Evolutionary conservation across 78 protist species (phyloP), one percentile per base, ranked within the genome.

Genomic region (Corallochytrium limacisporum): DNA sequence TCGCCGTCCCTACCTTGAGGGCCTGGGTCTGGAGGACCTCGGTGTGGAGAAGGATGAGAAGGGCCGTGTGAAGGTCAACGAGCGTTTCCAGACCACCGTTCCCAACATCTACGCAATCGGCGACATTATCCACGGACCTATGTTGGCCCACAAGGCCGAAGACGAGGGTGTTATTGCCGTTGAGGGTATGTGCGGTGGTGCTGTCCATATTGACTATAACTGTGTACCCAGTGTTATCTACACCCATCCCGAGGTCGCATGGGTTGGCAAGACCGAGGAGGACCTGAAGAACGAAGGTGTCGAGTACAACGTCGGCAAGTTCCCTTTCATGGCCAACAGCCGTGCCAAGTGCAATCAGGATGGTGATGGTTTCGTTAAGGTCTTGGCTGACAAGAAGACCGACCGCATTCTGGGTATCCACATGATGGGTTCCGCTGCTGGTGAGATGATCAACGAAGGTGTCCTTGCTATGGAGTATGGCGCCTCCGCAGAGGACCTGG

Each of bases 91-190:
- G 62, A 62, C 69, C 55, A 65, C 12, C 37, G 69, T 68, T 10
- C 77, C 75, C 18, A 3, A 28, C 61, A 53, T 97, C 66, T 93
- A 73, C 48, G 99, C 99, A 37, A 97, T 97, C 70, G 99, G 99
- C 24, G 99, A 97, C 60, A 85, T 75, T 62, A 75, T 94, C 47
- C 47, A 40, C 22, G 99, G 99, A 4, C 92, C 98, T 32, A 97
- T 97, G 99, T 89, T 97, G 8, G 99, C 99, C 20, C 99, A 97
- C 95, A 97, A 97, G 88, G 99, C 97, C 26, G 97, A 91, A 71
- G 97, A 93, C 62, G 89, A 86, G 73, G 91, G 81, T 36, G 38
- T n/a, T 61, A 85, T 89, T 20, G 47, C 70, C 48, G 88, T 76
- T 1, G 96, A 89, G 78, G 16, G 44, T 51, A 57, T 92, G 39